These are phyloP conservation scores for Aquilaria sinensis DNA, from an alignment of 345 rosid species.

Conservation along the genomic window DNA sequence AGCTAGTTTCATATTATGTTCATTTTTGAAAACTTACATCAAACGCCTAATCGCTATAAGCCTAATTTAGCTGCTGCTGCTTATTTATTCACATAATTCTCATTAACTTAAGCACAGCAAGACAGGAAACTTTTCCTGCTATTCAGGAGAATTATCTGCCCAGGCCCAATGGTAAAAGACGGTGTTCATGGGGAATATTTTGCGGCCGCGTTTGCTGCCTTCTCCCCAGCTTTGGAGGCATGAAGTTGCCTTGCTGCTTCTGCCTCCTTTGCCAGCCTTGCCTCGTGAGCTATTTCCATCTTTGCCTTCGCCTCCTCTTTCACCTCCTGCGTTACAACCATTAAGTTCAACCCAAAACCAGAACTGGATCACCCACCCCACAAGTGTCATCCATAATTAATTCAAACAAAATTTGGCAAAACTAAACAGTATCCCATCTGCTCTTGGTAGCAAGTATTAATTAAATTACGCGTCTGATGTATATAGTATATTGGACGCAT, in stretches of 20 bases:
- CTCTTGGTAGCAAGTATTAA: background rate
- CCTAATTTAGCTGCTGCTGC: no score
- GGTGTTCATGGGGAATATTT: constrained; percentile 7
- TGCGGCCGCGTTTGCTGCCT: constrained; percentile 16
- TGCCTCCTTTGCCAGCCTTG: constrained; percentile 45
- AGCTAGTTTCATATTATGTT: no score
- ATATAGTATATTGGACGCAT: background rate
- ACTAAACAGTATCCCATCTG: background rate
- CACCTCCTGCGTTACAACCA: constrained; percentile 23
- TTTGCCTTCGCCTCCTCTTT: constrained; percentile 39
- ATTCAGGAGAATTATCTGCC: no score
- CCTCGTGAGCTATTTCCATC: constrained; percentile 43
- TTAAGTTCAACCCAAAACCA: background rate
- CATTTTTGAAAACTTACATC: no score
- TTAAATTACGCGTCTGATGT: background rate
- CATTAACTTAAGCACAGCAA: no score
- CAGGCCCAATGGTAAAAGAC: no score
- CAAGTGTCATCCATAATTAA: no score
- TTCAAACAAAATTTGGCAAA: background rate
- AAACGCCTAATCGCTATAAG: no score
- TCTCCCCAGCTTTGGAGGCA: constrained; percentile 31
- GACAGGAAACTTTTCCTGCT: no score
- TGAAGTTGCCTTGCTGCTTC: constrained; percentile 50
- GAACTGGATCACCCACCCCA: no score
- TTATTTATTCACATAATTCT: no score